A percentile compares a stretch with the other conserved stretches of the same genome.
Conservation (phyloP, 805 yeast species). For the Starmerella vaccinii region DNA sequence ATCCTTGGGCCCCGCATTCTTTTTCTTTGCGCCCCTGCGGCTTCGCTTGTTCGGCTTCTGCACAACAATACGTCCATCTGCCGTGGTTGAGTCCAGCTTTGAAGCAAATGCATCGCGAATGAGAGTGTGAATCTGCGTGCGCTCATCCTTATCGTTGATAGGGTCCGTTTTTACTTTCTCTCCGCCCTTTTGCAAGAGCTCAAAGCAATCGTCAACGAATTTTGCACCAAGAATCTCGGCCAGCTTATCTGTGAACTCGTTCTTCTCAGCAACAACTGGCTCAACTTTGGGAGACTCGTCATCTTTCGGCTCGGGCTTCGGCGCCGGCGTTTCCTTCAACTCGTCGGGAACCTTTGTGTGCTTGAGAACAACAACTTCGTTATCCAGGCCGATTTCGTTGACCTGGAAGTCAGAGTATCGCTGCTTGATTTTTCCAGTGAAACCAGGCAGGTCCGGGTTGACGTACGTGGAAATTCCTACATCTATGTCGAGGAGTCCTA, state of each 20-base stretch:
- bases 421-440: slow-evolving; percentile 72
- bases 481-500: slow-evolving; percentile 79
- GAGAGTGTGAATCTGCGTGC: slow-evolving; percentile 71
- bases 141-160: slow-evolving; percentile 56
- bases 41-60: slow-evolving; percentile 6
- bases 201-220: slow-evolving; percentile 48
- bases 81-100: slow-evolving; percentile 67
- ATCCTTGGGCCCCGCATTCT: slow-evolving; percentile 30
- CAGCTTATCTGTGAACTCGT: slow-evolving; percentile 40
- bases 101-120: slow-evolving; percentile 64
- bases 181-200: slow-evolving; percentile 43
- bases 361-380: slow-evolving; percentile 59
- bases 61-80: slow-evolving; percentile 29
- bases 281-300: slow-evolving; percentile 6
- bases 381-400: slow-evolving; percentile 65
- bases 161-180: slow-evolving; percentile 33
- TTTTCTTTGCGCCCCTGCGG: slow-evolving; percentile 1
- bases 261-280: slow-evolving; percentile 6
- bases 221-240: slow-evolving; percentile 48
- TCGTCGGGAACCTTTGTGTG: not conserved
- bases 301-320: not conserved
- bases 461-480: slow-evolving; percentile 80
- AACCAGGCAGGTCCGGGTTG: slow-evolving; percentile 47
- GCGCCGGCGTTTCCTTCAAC: not conserved
- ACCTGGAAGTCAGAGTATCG: slow-evolving; percentile 90